phyloP scores from a whole-genome alignment of 2,329 filamentous ascomycete species.

The Neonectria faginata region DNA sequence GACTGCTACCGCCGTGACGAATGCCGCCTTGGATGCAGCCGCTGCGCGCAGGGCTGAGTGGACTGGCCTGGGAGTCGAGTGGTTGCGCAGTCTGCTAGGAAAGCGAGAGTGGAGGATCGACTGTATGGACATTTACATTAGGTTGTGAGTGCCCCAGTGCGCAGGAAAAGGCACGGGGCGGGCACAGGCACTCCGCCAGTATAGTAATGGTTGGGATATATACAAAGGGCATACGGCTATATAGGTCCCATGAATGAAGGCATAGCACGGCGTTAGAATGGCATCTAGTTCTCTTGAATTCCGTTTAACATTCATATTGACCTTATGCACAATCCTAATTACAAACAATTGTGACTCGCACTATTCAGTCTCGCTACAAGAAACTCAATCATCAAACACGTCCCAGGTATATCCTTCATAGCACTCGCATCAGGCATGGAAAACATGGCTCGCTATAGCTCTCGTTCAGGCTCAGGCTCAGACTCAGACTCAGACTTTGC shows the following conservation, averaged over 20 bases:
- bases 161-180: background rate
- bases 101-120: constrained; percentile 90
- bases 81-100: constrained; percentile 84
- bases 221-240: constrained; percentile 10
- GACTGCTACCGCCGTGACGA: constrained; percentile 75
- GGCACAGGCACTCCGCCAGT: background rate
- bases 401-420: constrained; percentile 46
- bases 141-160: constrained; percentile 63
- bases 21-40: constrained; percentile 73
- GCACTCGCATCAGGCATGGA: constrained; percentile 43
- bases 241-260: constrained; percentile 4
- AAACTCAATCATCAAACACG: constrained; percentile 38
- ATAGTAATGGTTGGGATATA: constrained; percentile 10
- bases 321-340: constrained; percentile 30
- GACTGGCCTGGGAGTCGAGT: constrained; percentile 85
- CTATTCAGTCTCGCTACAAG: constrained; percentile 36
- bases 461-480: constrained; percentile 24
- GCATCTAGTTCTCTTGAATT: constrained; percentile 14
- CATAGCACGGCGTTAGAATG: constrained; percentile 22
- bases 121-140: constrained; percentile 88
- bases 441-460: constrained; percentile 35
- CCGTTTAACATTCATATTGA: constrained; percentile 13
- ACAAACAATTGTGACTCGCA: constrained; percentile 41
- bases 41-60: constrained; percentile 70
- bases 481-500: constrained; percentile 12